Percentiles rank a stretch among this genome's conserved stretches.
Evolutionary conservation across 441 rosid genomes (phyloP).

Genomic region (Brassica hybrid): DNA sequence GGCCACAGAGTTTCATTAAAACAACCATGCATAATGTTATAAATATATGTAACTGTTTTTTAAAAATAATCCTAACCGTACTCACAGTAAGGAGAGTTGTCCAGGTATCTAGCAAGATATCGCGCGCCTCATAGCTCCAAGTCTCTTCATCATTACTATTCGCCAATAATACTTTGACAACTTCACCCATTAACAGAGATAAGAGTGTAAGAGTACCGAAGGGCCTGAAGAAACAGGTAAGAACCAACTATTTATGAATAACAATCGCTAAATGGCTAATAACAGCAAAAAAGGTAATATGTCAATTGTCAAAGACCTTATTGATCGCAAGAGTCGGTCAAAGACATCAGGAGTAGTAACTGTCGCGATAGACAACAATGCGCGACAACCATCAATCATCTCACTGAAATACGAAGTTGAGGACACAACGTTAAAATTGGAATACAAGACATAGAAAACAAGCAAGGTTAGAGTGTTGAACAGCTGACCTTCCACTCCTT

Average conservation of each 20-base stretch:
- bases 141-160: constrained; percentile 73
- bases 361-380: constrained; percentile 81
- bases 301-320: constrained; percentile 60
- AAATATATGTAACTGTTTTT: constrained; percentile 15
- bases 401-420: constrained; percentile 67
- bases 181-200: constrained; percentile 91
- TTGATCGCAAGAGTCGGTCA: constrained; percentile 81
- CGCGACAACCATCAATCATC: constrained; percentile 98
- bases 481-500: constrained; percentile 82
- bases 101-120: constrained; percentile 97
- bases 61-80: constrained; percentile 19
- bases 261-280: constrained; percentile 18
- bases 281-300: constrained; percentile 4
- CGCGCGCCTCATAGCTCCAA: constrained; percentile 99
- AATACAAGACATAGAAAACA: constrained; percentile 34
- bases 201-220: constrained; percentile 83
- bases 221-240: constrained; percentile 61
- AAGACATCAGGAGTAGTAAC: constrained; percentile 71
- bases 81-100: constrained; percentile 81
- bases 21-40: constrained; percentile 22
- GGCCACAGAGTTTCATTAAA: constrained; percentile 25
- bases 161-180: constrained; percentile 76
- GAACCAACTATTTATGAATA: constrained; percentile 9
- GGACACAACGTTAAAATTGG: constrained; percentile 32
- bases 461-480: constrained; percentile 28